Evolutionary conservation across 164 flowering plant genomes (phyloP).

Genomic region (Nymphaea colorata): DNA sequence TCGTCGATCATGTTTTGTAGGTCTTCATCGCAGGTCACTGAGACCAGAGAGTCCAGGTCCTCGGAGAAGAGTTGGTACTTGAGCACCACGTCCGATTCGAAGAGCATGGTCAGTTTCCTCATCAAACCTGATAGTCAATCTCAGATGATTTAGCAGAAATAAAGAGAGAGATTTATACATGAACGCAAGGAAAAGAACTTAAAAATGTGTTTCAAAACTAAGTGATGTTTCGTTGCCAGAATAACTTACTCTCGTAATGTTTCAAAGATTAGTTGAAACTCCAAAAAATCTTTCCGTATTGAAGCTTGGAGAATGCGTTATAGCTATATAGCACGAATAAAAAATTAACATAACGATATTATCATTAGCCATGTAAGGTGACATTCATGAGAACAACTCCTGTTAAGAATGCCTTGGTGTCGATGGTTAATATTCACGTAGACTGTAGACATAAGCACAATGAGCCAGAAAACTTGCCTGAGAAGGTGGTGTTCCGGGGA

Average conservation of each 20-base stretch:
- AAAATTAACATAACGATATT: too few species aligned
- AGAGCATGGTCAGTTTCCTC: constrained; percentile 37
- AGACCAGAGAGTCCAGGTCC: constrained; percentile 67
- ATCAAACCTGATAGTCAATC: constrained; percentile 42
- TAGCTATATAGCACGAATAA: too few species aligned
- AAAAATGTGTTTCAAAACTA: neutral
- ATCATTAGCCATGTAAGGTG: too few species aligned
- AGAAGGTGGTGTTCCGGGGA: constrained; percentile 37
- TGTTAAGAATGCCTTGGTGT: too few species aligned
- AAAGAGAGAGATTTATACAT: constrained; percentile 1
- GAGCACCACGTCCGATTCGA: constrained; percentile 52
- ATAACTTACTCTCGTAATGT: too few species aligned
- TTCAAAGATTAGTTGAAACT: too few species aligned
- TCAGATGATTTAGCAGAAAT: neutral
- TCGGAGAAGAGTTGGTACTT: constrained; percentile 75
- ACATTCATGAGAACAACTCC: too few species aligned
- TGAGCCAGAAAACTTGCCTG: constrained; percentile 23
- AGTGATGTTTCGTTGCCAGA: too few species aligned
- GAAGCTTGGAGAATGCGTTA: too few species aligned
- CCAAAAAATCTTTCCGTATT: too few species aligned
- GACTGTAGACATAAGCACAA: neutral
- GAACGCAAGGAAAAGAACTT: neutral
- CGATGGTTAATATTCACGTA: too few species aligned
- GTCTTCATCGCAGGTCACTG: constrained; percentile 76
- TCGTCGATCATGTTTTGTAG: constrained; percentile 74